phyloP scores from a whole-genome alignment of 352 stramenopile species.

The Pythium phragmiticola region DNA sequence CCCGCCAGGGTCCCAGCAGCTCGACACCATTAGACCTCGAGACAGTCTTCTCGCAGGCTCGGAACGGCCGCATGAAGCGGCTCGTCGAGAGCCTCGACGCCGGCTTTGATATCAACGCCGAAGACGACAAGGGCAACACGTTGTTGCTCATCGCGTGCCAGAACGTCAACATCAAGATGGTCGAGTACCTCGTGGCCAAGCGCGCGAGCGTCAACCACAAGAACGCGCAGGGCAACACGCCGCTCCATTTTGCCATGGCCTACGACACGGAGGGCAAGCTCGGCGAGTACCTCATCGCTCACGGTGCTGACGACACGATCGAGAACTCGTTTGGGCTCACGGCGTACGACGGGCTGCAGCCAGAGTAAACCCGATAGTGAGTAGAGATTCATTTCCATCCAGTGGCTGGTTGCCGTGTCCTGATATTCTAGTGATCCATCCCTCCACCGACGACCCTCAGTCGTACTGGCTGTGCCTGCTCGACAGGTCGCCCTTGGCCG shows the following conservation, averaged over 20 bases:
- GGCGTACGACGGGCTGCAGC: constrained; percentile 90
- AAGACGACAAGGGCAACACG: constrained; percentile 94
- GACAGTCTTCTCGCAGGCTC: constrained; percentile 88
- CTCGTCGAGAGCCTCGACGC: constrained; percentile 89
- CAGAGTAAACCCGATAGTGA: constrained; percentile 36
- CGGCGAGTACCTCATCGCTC: constrained; percentile 69
- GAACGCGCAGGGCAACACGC: constrained; percentile 91
- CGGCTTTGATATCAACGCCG: constrained; percentile 86
- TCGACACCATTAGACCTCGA: constrained; percentile 36
- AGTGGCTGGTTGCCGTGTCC: no score
- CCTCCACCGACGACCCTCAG: no score
- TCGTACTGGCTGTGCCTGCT: constrained; percentile 1
- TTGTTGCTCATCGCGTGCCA: constrained; percentile 88
- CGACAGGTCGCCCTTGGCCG: constrained; percentile 1
- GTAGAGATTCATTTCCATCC: neutral
- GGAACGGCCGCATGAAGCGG: constrained; percentile 88
- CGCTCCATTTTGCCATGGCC: constrained; percentile 93
- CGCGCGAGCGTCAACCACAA: constrained; percentile 91
- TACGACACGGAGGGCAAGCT: constrained; percentile 57
- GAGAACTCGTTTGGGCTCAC: constrained; percentile 93
- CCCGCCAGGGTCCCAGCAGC: constrained; percentile 24
- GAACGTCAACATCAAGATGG: constrained; percentile 89
- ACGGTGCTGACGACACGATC: constrained; percentile 92
- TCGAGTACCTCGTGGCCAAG: constrained; percentile 83
- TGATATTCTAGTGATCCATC: no score